Evolutionary conservation across 1,139 yeast genomes (phyloP).

Genomic region (Sugiyamaella japonica): DNA sequence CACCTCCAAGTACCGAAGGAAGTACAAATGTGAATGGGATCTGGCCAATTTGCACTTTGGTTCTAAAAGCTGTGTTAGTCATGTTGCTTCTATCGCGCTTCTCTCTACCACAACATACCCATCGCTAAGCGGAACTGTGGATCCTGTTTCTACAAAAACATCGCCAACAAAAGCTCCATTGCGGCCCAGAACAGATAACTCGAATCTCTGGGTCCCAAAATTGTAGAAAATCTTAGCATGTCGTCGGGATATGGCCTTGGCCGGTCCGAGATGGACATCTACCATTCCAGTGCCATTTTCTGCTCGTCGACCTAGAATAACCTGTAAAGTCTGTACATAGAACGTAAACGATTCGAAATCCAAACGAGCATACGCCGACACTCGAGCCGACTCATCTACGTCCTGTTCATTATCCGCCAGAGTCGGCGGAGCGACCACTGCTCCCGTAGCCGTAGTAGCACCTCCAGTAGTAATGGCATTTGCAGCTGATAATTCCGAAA

Average conservation of each 20-base stretch:
- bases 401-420: constrained; percentile 23
- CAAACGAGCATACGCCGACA: constrained; percentile 90
- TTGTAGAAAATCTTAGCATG: constrained; percentile 95
- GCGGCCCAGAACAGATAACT: constrained; percentile 83
- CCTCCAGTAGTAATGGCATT: constrained; percentile 19
- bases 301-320: constrained; percentile 83
- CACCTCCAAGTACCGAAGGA: constrained; percentile 50
- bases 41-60: constrained; percentile 90
- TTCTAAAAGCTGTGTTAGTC: constrained; percentile 42
- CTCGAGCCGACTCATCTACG: constrained; percentile 47
- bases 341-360: constrained; percentile 93
- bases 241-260: constrained; percentile 86
- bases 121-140: constrained; percentile 80
- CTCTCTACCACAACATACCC: constrained; percentile 30
- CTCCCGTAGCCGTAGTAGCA: neutral
- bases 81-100: neutral
- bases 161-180: constrained; percentile 97
- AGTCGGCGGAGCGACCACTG: constrained; percentile 5
- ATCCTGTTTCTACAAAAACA: constrained; percentile 79
- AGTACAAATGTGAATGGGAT: constrained; percentile 82
- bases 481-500: constrained; percentile 15
- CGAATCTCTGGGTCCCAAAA: constrained; percentile 92
- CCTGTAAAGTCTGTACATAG: constrained; percentile 94
- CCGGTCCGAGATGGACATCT: constrained; percentile 88
- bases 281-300: constrained; percentile 67